A percentile compares a stretch with the other conserved stretches of the same genome.
phyloP scores from a whole-genome alignment of 2,329 filamentous ascomycete genomes.

The Zarea fungicola region DNA sequence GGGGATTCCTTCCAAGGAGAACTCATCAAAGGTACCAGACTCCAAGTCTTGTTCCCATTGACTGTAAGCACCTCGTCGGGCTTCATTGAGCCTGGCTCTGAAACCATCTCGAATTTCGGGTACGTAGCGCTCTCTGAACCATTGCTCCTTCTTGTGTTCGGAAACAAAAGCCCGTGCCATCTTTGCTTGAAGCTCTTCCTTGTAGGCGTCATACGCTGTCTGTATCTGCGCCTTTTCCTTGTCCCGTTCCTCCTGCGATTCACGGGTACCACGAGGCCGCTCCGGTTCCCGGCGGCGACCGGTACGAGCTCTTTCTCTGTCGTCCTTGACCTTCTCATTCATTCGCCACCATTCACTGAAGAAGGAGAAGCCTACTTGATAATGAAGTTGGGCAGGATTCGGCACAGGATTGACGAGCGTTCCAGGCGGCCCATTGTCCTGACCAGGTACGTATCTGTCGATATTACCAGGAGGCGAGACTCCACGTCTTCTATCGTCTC shows the following conservation, averaged over 20 bases:
- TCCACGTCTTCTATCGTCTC: slow-evolving; percentile 60
- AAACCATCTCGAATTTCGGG: slow-evolving; percentile 74
- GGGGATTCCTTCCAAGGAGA: slow-evolving; percentile 87
- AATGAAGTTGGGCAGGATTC: slow-evolving; percentile 67
- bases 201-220: slow-evolving; percentile 60
- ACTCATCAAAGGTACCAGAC: slow-evolving; percentile 83
- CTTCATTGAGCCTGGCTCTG: slow-evolving; percentile 70
- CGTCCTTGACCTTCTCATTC: slow-evolving; percentile 77
- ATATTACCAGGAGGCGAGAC: slow-evolving; percentile 64
- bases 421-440: slow-evolving; percentile 47
- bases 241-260: slow-evolving; percentile 67
- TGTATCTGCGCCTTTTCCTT: slow-evolving; percentile 77
- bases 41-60: slow-evolving; percentile 90
- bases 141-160: slow-evolving; percentile 91
- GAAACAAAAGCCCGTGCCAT: slow-evolving; percentile 89
- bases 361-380: slow-evolving; percentile 80
- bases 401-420: slow-evolving; percentile 58
- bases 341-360: slow-evolving; percentile 83
- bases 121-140: slow-evolving; percentile 95
- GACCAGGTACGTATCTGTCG: slow-evolving; percentile 78
- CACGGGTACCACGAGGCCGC: slow-evolving; percentile 57
- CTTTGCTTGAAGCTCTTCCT: slow-evolving; percentile 63
- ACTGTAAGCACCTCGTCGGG: slow-evolving; percentile 70
- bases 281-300: slow-evolving; percentile 64
- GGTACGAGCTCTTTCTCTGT: slow-evolving; percentile 65